Base-by-base conservation (phyloP, 441 rosid species). In the Melastoma candidum region DNA sequence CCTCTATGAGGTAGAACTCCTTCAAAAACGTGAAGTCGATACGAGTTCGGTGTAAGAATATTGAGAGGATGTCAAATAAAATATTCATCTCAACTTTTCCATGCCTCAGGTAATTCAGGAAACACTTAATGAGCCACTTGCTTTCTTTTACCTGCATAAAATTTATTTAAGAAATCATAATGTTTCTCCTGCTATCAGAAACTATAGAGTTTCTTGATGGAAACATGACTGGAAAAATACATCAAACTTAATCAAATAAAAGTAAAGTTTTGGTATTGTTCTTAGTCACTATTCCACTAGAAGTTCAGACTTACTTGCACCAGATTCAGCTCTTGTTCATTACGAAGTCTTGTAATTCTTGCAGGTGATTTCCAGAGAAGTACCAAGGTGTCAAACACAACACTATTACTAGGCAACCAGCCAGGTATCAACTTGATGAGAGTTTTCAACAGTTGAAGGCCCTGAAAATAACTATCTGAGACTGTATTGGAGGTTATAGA, bases 101-200 rank as follows among this genome's bases (percentile, higher is more conserved):
- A 76, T 81, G 85, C 64, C 90, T 84, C 48, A 87, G 68, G 71
- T 85, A 94, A 74, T 85, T 94, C 59, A 87, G 79, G 83, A 94
- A 87, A 82, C 99, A 90, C 70, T 90, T 90, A 67, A 94, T 81
- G 61, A 94, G 95, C 99, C 99, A 94, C 78, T 94, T 94, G 90
- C 99, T 94, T 83, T 94, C 99, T 68, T 90, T 94, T 36, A 94
- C 95, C 99, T 94, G 90, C 69, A 63, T 54, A 72, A 54, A 53
- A 66, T 56, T 52, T 7, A 66, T 48, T 14, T 63, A 26, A 52
- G 55, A 52, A 52, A 13, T 17, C 1, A 25, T 44, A 36, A 12
- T 1, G 26, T 36, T 52, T 17, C 41, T 9, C 55, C 26, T 3
- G 43, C 32, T 36, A 52, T n/a, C 14, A 12, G 55, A 51, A 52